These are phyloP conservation scores for Byssochlamys sp. DNA, from an alignment of 2,329 filamentous ascomycete genomes.

Conservation along the genomic window DNA sequence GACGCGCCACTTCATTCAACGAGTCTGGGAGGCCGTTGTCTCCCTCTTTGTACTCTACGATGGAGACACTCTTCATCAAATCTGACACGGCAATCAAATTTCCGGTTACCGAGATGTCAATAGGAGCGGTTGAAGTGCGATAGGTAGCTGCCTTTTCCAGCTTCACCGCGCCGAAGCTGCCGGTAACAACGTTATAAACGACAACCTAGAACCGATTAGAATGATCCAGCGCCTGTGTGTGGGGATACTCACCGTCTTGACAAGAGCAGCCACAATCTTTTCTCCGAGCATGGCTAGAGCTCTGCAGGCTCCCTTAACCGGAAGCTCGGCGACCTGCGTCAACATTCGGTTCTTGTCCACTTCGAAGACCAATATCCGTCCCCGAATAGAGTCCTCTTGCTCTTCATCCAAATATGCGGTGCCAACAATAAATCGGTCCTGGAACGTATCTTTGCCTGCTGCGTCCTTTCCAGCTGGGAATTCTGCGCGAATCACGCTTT, in stretches of 20 bases:
- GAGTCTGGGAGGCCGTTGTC: slow-evolving; percentile 49
- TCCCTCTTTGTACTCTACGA: slow-evolving; percentile 61
- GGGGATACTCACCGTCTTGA: slow-evolving; percentile 60
- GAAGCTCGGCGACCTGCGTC: slow-evolving; percentile 59
- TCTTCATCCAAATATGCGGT: slow-evolving; percentile 67
- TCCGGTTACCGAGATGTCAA: slow-evolving; percentile 66
- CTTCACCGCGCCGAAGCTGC: slow-evolving; percentile 30
- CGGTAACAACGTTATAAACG: slow-evolving; percentile 43
- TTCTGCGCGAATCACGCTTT: slow-evolving; percentile 70
- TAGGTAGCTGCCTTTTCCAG: slow-evolving; percentile 67
- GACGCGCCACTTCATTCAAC: slow-evolving; percentile 65
- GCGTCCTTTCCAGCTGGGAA: slow-evolving; percentile 52
- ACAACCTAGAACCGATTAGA: slow-evolving; percentile 40
- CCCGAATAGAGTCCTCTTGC: slow-evolving; percentile 48
- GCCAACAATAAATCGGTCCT: slow-evolving; percentile 80
- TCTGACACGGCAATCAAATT: slow-evolving; percentile 76
- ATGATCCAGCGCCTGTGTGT: neutral
- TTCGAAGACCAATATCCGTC: slow-evolving; percentile 76
- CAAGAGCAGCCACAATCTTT: slow-evolving; percentile 74
- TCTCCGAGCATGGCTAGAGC: slow-evolving; percentile 65
- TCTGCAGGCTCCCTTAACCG: slow-evolving; percentile 70
- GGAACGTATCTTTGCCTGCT: slow-evolving; percentile 40
- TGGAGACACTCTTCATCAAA: slow-evolving; percentile 80
- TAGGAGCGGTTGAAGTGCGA: slow-evolving; percentile 71
- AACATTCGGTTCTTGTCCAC: slow-evolving; percentile 61